These are phyloP conservation scores for Ophiostoma perfectum DNA, from an alignment of 2,329 filamentous ascomycete genomes.

Conservation along the genomic window DNA sequence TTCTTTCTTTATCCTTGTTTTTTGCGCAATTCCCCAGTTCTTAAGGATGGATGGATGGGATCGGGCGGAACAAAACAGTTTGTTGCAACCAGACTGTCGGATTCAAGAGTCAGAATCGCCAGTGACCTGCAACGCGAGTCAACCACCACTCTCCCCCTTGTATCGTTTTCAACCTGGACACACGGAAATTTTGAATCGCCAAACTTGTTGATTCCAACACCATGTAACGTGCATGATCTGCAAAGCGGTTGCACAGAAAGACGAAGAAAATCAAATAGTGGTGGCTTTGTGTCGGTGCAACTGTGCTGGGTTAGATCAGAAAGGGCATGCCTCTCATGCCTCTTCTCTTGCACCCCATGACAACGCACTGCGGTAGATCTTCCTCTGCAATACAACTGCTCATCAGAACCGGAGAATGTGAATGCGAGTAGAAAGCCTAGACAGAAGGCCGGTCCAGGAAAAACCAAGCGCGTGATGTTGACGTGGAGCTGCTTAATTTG, in stretches of 20 bases:
- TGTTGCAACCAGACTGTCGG: not conserved
- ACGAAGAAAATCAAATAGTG: not conserved
- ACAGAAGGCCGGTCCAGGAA: not conserved
- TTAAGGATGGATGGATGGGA: not conserved
- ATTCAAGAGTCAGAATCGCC: not conserved
- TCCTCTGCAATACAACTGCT: not conserved
- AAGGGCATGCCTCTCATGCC: no score
- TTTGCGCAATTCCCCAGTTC: not conserved
- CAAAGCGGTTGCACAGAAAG: not conserved
- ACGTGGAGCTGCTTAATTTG: conserved; percentile 5
- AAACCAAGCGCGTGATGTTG: not conserved
- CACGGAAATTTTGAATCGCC: not conserved
- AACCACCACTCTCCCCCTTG: not conserved
- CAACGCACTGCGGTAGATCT: no score
- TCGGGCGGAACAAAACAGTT: not conserved
- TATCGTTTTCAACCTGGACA: not conserved
- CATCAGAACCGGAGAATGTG: not conserved
- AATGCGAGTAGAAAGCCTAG: not conserved
- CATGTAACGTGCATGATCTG: not conserved
- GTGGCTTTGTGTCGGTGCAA: no score
- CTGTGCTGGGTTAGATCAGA: no score
- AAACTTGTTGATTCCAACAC: not conserved
- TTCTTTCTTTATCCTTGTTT: not conserved
- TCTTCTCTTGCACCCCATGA: no score
- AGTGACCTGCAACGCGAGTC: not conserved